phyloP scores from a whole-genome alignment of 495 filamentous ascomycete species.

The Evansstolkia leycettana region DNA sequence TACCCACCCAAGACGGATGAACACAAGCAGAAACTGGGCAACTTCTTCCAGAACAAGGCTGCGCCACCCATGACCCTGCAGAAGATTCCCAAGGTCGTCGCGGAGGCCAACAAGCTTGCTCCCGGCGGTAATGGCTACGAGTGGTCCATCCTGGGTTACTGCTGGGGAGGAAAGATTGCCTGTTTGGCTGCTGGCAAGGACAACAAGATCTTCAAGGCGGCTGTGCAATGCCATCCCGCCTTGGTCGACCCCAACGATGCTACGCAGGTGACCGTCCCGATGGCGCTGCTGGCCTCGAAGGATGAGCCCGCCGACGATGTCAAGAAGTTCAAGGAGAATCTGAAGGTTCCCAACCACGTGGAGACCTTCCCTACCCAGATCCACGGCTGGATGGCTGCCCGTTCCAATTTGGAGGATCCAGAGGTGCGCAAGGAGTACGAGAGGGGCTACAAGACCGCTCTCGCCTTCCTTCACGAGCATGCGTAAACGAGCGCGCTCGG shows the following conservation, averaged over 20 bases:
- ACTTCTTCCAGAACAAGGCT: constrained; percentile 64
- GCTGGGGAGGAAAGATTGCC: constrained; percentile 84
- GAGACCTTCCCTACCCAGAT: constrained; percentile 74
- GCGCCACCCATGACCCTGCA: constrained; percentile 48
- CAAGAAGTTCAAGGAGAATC: constrained; percentile 52
- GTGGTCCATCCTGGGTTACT: constrained; percentile 86
- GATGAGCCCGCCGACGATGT: constrained; percentile 59
- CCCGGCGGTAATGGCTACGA: constrained; percentile 34
- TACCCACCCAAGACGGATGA: constrained; percentile 70
- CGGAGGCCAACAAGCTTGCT: constrained; percentile 37
- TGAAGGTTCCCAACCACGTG: constrained; percentile 58
- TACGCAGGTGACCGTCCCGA: constrained; percentile 20
- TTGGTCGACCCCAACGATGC: constrained; percentile 71
- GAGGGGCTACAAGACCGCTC: constrained; percentile 60
- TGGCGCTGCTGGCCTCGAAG: constrained; percentile 34
- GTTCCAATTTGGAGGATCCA: constrained; percentile 52
- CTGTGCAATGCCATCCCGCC: constrained; percentile 67
- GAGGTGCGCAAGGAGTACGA: constrained; percentile 65
- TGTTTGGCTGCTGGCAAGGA: constrained; percentile 44
- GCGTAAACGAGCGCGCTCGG: too few species aligned
- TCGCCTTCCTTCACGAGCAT: constrained; percentile 67
- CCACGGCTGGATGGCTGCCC: constrained; percentile 87
- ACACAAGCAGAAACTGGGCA: constrained; percentile 60
- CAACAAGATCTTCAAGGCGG: constrained; percentile 55
- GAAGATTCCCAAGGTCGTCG: constrained; percentile 51